Percentiles rank a stretch among this genome's conserved stretches.
These are phyloP conservation scores for Pueraria montana DNA, from an alignment of 306 rosid species.

Conservation along the genomic window DNA sequence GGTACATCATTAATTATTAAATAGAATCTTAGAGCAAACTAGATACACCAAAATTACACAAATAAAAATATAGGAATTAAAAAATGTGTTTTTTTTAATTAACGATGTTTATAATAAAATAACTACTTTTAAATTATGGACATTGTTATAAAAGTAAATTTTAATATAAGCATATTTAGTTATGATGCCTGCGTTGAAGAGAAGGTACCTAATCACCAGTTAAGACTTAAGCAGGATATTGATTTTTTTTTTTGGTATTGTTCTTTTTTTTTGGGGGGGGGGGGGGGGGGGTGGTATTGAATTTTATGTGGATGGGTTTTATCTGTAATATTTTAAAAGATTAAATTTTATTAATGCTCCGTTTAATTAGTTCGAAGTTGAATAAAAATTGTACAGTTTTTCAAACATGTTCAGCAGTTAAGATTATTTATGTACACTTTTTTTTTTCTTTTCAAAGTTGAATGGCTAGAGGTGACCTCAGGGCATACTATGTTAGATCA, in stretches of 20 bases:
- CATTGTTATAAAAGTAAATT: not conserved
- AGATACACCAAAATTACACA: no score
- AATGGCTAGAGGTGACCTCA: not conserved
- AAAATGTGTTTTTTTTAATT: no score
- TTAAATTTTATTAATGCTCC: not conserved
- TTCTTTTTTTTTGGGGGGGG: no score
- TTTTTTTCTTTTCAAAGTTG: not conserved
- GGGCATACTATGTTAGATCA: no score
- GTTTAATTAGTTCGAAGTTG: not conserved
- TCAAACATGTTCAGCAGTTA: not conserved
- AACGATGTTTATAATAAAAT: no score
- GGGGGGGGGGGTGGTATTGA: no score
- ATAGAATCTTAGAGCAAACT: no score
- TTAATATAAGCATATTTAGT: not conserved
- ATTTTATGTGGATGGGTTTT: not conserved
- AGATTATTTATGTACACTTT: not conserved
- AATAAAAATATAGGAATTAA: no score
- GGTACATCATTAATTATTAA: no score
- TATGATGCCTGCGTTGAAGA: not conserved
- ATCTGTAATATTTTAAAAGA: not conserved
- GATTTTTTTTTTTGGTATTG: no score
- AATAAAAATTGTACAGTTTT: not conserved
- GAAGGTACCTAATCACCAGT: no score
- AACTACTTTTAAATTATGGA: not conserved
- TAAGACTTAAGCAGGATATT: no score